Evolutionary conservation across 257 asterid genomes (phyloP), one percentile per base, ranked within the genome.

Genomic region (Solanum dulcamara): DNA sequence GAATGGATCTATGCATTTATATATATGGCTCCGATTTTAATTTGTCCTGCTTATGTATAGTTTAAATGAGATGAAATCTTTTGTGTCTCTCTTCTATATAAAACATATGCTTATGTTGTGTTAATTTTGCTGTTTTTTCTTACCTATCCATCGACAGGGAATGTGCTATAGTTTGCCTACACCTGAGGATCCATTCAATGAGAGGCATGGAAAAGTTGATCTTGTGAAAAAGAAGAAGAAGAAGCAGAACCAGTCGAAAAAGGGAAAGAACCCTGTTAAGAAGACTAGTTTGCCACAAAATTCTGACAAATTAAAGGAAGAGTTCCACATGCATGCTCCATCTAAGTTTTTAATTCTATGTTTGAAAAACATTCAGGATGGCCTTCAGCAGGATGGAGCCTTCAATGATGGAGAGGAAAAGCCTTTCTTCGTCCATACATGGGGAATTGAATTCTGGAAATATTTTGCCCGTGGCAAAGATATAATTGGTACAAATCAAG

Each of bases 161-260:
- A 97, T 97, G 99, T 97, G 98, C 88, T 97, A 87, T 89, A 95
- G 94, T 89, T 93, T 97, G 85, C 99, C 98, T 60, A 90, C 96
- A 9, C 88, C 87, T 8, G 98, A 93, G 82, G 94, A 97, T 87
- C 98, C 99, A 40, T 95, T 88, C 87, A 97, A 95, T 84, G 98
- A 97, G 26, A 89, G 84, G 80, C 86, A 67, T 68, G 93, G 92
- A 32, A 91, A 90, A 83, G 46, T 85, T 7, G 94, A 87, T 59
- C 84, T 55, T 37, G 48, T 53, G 4, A 87, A 62, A 1, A 55
- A 77, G 70, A 91, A 94, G 83, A 82, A 67, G 75, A 96, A 93
- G 91, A 87, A 85, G 72, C 86, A 37, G 38, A 28, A 15, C 18
- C 51, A 82, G 64, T 81, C 89, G 46, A 91, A 87, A 79, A 85